Evolutionary conservation across 2,329 filamentous ascomycete species (phyloP), one percentile per base, ranked within the genome.

Genomic region (Neocucurbitaria cava): DNA sequence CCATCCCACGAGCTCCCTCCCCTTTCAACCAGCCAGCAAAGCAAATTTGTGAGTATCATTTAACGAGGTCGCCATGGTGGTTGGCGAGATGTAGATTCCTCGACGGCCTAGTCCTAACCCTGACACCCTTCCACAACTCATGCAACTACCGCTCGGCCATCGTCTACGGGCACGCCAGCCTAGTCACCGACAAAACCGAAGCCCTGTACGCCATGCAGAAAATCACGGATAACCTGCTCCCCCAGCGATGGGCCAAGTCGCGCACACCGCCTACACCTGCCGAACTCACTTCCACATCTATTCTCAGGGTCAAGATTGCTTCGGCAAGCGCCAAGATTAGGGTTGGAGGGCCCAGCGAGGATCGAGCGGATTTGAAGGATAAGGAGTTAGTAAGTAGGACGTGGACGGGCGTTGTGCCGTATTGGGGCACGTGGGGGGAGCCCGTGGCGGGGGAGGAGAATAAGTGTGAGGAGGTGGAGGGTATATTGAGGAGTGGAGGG

Each of bases 401-500:
- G 2, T 76, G 74, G 74, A 74, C 74, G 28, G 74, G 74, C 1
- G 71, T 75, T 2, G 66, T 76, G 51, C 74, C 74, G 31, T 62
- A 61, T 35, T 76, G 70, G 69, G 58, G 61, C 13, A 57, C 61
- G 31, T 75, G 69, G 68, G 73, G 72, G 5, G 67, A 71, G 59
- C 69, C 71, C 18, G 60, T 74, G 5, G 33, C 53, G 3, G 69
- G 63, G 4, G 52, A 54, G 54, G 60, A 69, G 59, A 80, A 88
- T 3, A 72, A 77, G 28, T 69, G 81, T 10, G 71, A 77, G 26
- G 71, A 81, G 8, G 77, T 90, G 17, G 90, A 91, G 8, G 79
- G 56, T 87, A 92, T 76, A 76, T 94, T 49, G 76, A 67, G 45
- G 77, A 76, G 46, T 74, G 70, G 70, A 65, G 68, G 59, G 31